Base-by-base conservation (phyloP, 805 yeast genomes). In the Cyberlindnera nakhonratchasimensis region DNA sequence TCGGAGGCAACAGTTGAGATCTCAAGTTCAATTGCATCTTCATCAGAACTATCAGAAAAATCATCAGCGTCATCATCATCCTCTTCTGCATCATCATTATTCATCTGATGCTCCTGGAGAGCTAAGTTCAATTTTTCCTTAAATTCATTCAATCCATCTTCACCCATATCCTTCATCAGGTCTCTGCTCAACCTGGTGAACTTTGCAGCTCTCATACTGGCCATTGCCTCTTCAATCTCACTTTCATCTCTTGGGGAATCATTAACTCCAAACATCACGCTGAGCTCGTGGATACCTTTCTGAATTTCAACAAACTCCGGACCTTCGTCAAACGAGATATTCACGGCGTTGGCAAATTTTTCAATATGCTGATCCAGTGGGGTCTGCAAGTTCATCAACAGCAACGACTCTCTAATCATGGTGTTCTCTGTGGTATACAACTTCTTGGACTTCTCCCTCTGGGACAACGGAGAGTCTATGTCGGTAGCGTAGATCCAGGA, bases 401-500 rank as follows among this genome's bases (percentile, higher is more conserved):
- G 32, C 16, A 38, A 3, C 2, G 42, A 38, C 12, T 43, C 43
- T 16, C 47, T 34, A 5, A 43, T 16, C 26, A 20, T 28, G 6
- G 29, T 21, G 24, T 32, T 28, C 16, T 32, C 38, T 6, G 34
- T 29, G 32, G 39, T 21, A 13, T 26, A 37, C 16, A 37, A 20
- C 13, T 13, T 16, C 11, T 22, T 33, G 9, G n/a, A 7, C 17
- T 32, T 32, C 19, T 34, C 22, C 16, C 14, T 25, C 23, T 19
- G 26, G 19, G 23, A n/a, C 24, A 20, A 13, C 32, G 36, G 39
- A 17, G 44, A 40, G 8, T 44, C 43, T 2, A 5, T 10, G 46
- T 49, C 53, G 11, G 26, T 10, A 35, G 47, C 52, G 39, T 56
- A 54, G 5, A 56, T 43, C 59, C 58, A 56, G 2, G 57, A 50